These are phyloP conservation scores for Ustilago vetiveriae DNA, from an alignment of 1,284 basidiomycete genomes.

Conservation along the genomic window DNA sequence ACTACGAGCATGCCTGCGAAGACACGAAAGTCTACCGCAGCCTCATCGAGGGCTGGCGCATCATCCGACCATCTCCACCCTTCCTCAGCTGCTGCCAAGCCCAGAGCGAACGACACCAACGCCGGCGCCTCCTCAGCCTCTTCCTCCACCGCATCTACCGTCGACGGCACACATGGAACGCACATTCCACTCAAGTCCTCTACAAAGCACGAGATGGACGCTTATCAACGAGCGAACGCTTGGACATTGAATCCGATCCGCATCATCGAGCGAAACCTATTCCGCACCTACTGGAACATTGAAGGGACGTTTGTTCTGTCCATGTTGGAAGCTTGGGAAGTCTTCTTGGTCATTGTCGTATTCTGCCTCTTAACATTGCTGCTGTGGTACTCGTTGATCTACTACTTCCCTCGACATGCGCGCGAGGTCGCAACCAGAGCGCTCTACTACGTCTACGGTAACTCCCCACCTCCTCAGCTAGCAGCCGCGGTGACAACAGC, in stretches of 20 bases:
- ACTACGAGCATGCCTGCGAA: conserved; percentile 19
- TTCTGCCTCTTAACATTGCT: conserved; percentile 23
- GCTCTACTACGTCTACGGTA: conserved; percentile 47
- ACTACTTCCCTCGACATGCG: conserved; percentile 42
- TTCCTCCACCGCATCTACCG: conserved; percentile 13
- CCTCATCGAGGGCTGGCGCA: conserved; percentile 5
- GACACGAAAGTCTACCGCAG: conserved; percentile 13
- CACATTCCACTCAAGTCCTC: conserved; percentile 19
- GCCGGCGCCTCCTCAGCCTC: conserved; percentile 11
- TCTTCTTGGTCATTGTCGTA: conserved; percentile 39
- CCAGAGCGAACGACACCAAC: conserved; percentile 1
- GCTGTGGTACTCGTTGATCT: conserved; percentile 34
- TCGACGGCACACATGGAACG: conserved; percentile 4
- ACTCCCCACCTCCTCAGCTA: conserved; percentile 24
- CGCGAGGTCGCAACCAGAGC: conserved; percentile 29
- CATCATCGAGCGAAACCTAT: conserved; percentile 42
- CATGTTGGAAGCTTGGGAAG: conserved; percentile 51
- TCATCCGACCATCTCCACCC: conserved; percentile 19
- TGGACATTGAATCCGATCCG: conserved; percentile 44
- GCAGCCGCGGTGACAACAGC: conserved; percentile 15
- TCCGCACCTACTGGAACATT: conserved; percentile 40
- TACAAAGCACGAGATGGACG: neutral
- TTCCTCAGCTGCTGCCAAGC: conserved; percentile 12
- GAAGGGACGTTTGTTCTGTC: conserved; percentile 39
- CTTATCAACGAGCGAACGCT: conserved; percentile 8